These are phyloP conservation scores for Copromyces sp. DNA, from an alignment of 495 filamentous ascomycete species.

Conservation along the genomic window DNA sequence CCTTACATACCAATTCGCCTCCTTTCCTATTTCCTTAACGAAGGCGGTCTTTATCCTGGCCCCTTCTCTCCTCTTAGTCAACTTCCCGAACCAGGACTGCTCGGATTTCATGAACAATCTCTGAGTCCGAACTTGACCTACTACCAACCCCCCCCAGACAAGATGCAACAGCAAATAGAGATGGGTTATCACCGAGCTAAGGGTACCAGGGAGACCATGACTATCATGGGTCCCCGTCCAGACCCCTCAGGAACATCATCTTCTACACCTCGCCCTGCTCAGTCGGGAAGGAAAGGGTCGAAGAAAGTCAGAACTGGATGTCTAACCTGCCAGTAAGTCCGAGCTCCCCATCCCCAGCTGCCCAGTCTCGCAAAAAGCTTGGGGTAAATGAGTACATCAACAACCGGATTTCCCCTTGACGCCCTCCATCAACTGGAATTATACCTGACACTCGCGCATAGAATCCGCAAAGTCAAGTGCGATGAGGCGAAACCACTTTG, in stretches of 20 bases:
- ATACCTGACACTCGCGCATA: background rate
- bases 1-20: background rate
- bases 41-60: background rate
- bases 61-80: background rate
- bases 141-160: background rate
- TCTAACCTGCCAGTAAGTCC: slow-evolving; percentile 29
- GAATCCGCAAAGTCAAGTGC: slow-evolving; percentile 34
- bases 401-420: background rate
- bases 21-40: background rate
- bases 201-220: background rate
- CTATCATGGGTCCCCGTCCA: background rate
- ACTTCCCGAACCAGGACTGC: background rate
- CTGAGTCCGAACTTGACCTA: background rate
- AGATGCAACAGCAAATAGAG: background rate
- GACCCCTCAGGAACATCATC: slow-evolving; percentile 3
- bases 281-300: slow-evolving; percentile 24
- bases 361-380: background rate
- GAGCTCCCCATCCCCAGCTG: background rate
- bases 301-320: slow-evolving; percentile 28
- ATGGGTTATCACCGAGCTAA: background rate
- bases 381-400: background rate
- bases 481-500: slow-evolving; percentile 35
- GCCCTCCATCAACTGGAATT: background rate
- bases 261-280: slow-evolving; percentile 7
- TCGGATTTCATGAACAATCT: background rate